A percentile compares a stretch with the other conserved stretches of the same genome.
Evolutionary conservation across 2,329 filamentous ascomycete genomes (phyloP).

Genomic region (Pyrenophora teres): DNA sequence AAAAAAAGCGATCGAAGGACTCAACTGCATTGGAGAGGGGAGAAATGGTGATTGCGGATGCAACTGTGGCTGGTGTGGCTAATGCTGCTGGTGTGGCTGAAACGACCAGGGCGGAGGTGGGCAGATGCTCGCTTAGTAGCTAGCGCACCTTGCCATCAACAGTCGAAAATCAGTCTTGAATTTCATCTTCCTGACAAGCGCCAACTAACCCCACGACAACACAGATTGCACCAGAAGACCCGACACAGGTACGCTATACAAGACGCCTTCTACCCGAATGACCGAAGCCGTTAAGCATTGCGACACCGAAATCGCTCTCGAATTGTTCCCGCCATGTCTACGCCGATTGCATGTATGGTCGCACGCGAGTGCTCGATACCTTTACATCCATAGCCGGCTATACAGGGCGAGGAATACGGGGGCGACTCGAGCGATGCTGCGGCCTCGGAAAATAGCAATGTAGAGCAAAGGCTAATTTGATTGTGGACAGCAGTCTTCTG

Average conservation of each 20-base stretch:
- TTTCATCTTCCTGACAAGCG: slow-evolving; percentile 30
- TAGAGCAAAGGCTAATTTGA: slow-evolving; percentile 35
- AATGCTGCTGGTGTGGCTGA: neutral
- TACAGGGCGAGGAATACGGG: neutral
- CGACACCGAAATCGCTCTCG: slow-evolving; percentile 19
- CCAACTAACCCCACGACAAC: slow-evolving; percentile 42
- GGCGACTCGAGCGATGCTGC: slow-evolving; percentile 18
- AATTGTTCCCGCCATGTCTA: slow-evolving; percentile 16
- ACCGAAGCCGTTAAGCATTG: slow-evolving; percentile 22
- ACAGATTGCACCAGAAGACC: slow-evolving; percentile 45
- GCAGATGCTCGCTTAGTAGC: slow-evolving; percentile 11
- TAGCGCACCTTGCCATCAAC: slow-evolving; percentile 16
- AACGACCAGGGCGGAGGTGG: neutral
- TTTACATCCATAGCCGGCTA: slow-evolving; percentile 20
- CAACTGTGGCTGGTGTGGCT: too few relatives aligned
- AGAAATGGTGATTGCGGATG: too few relatives aligned
- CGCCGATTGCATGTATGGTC: slow-evolving; percentile 25
- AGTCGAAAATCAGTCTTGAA: slow-evolving; percentile 19
- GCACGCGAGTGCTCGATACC: slow-evolving; percentile 26
- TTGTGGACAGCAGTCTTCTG: slow-evolving; percentile 48
- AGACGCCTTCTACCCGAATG: slow-evolving; percentile 11
- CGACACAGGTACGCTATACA: slow-evolving; percentile 40
- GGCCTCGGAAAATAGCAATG: slow-evolving; percentile 11
- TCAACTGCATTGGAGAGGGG: too few relatives aligned
- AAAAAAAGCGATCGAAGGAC: too few relatives aligned